These are phyloP conservation scores for Trypanosoma melophagium DNA, from an alignment of 208 protist genomes.

Conservation along the genomic window DNA sequence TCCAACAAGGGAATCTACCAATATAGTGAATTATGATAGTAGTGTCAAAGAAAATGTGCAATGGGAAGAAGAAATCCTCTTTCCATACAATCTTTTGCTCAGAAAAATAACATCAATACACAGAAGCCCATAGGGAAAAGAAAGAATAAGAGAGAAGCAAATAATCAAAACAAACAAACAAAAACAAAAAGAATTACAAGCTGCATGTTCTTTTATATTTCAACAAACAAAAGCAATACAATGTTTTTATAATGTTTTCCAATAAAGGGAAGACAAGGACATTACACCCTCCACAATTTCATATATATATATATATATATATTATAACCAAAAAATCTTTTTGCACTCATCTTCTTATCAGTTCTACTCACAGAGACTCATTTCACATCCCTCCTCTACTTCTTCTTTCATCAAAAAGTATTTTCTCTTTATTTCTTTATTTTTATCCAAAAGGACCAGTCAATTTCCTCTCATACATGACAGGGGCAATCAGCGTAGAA, in stretches of 20 bases:
- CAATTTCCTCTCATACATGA: slow-evolving; percentile 55
- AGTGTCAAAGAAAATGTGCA: too few species aligned
- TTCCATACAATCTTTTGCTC: too few species aligned
- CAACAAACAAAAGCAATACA: too few species aligned
- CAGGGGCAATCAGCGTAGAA: slow-evolving; percentile 51
- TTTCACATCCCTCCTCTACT: too few species aligned
- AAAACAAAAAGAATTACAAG: not conserved
- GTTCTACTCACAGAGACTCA: too few species aligned
- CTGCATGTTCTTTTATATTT: too few species aligned
- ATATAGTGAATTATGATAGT: not conserved
- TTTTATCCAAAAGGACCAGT: slow-evolving; percentile 49
- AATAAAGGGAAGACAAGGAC: not conserved
- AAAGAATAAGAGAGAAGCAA: not conserved
- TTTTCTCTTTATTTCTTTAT: not conserved
- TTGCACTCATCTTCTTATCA: too few species aligned
- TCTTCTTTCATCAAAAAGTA: not conserved
- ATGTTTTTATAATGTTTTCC: not conserved
- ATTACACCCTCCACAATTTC: not conserved
- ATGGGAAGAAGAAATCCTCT: too few species aligned
- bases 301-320: too few species aligned
- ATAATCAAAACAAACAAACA: slow-evolving; percentile 3
- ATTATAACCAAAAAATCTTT: not conserved
- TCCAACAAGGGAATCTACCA: not conserved
- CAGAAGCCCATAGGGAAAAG: too few species aligned
- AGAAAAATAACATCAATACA: too few species aligned